A percentile compares a stretch with the other conserved stretches of the same genome.
phyloP scores from a whole-genome alignment of 2,329 filamentous ascomycete species.

The Trichoderma koningiopsis region DNA sequence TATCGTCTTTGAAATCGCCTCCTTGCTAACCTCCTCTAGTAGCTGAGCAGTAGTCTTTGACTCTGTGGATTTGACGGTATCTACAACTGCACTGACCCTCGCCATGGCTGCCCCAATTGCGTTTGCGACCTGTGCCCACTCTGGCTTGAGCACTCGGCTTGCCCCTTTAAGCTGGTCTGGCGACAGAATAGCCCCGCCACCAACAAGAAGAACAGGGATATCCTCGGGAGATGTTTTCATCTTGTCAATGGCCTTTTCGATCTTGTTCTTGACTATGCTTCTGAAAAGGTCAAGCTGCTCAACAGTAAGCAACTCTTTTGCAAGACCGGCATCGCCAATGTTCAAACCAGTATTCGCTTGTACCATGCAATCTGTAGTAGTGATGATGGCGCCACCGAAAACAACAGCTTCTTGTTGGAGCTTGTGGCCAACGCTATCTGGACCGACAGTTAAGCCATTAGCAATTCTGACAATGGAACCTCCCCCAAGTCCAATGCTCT shows the following conservation, averaged over 20 bases:
- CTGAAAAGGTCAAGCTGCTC: conserved; percentile 44
- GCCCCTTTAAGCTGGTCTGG: conserved; percentile 58
- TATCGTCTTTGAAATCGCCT: conserved; percentile 49
- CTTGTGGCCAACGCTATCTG: conserved; percentile 63
- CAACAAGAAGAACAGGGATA: conserved; percentile 62
- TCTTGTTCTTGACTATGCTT: conserved; percentile 49
- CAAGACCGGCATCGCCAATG: conserved; percentile 47
- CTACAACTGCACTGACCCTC: conserved; percentile 57
- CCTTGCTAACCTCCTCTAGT: conserved; percentile 42
- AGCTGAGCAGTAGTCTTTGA: conserved; percentile 42
- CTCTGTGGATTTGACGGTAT: conserved; percentile 54
- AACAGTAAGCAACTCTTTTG: conserved; percentile 36
- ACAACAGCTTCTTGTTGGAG: conserved; percentile 56
- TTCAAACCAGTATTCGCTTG: conserved; percentile 37
- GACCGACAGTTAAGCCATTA: conserved; percentile 53
- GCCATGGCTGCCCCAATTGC: conserved; percentile 66
- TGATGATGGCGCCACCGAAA: conserved; percentile 59
- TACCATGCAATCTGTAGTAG: conserved; percentile 59
- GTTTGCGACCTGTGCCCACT: conserved; percentile 63
- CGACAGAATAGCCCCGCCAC: conserved; percentile 62
- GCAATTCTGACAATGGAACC: conserved; percentile 54
- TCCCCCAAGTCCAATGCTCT: conserved; percentile 61
- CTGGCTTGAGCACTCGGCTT: conserved; percentile 57
- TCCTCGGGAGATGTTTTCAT: conserved; percentile 66
- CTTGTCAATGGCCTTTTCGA: conserved; percentile 60